Evolutionary conservation across 305 asterid species (phyloP).

Genomic region (Andrographis paniculata): DNA sequence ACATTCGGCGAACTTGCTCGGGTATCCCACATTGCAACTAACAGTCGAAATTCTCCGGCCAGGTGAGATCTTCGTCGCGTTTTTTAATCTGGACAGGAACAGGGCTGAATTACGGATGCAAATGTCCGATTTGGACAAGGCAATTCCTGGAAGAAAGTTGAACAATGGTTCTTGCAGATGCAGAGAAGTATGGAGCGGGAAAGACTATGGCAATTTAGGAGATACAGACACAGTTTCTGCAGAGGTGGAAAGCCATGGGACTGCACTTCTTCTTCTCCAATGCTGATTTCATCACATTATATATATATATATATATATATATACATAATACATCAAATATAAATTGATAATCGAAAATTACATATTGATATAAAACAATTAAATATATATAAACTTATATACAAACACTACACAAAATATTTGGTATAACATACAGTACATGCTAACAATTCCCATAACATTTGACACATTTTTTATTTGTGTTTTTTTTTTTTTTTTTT

Average conservation of each 20-base stretch:
- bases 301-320: too few relatives aligned
- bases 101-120: not conserved
- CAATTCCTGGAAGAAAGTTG: not conserved
- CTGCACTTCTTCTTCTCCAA: not conserved
- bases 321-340: too few relatives aligned
- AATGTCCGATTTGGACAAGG: not conserved
- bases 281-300: not conserved
- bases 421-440: too few relatives aligned
- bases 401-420: too few relatives aligned
- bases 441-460: too few relatives aligned
- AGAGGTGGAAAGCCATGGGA: constrained; percentile 3
- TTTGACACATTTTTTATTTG: too few relatives aligned
- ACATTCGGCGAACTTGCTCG: too few relatives aligned
- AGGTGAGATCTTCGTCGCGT: constrained; percentile 1
- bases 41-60: not conserved
- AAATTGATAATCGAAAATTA: too few relatives aligned
- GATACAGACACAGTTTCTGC: not conserved
- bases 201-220: not conserved
- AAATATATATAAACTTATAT: too few relatives aligned
- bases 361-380: too few relatives aligned
- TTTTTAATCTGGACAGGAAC: not conserved
- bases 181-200: constrained; percentile 4
- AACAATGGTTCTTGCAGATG: not conserved
- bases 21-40: too few relatives aligned
- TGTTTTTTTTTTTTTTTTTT: too few relatives aligned